These are phyloP conservation scores for Yamadazyma diospyri DNA, from an alignment of 1,139 yeast species.

Conservation along the genomic window DNA sequence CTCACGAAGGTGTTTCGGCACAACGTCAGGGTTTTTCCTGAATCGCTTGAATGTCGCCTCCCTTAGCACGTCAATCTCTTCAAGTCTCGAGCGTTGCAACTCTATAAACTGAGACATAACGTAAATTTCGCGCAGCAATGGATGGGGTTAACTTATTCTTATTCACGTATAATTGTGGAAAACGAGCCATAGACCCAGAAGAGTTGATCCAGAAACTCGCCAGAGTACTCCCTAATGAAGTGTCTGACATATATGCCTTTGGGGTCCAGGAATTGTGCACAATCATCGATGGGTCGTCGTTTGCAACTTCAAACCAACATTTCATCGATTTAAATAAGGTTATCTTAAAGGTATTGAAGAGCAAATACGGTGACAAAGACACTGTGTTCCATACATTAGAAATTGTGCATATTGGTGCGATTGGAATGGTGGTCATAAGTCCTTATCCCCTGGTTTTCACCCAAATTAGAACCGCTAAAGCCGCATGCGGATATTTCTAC, in stretches of 20 bases:
- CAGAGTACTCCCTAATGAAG: conserved; percentile 27
- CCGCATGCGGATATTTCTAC: conserved; percentile 55
- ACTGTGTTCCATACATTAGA: conserved; percentile 44
- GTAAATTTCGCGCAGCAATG: conserved; percentile 4
- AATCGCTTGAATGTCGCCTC: conserved; percentile 29
- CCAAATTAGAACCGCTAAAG: conserved; percentile 25
- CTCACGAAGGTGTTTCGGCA: conserved; percentile 10
- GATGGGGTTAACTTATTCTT: conserved; percentile 21
- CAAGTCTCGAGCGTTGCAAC: conserved; percentile 32
- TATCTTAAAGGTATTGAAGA: conserved; percentile 37
- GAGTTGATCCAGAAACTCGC: conserved; percentile 21
- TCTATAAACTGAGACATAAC: conserved; percentile 34
- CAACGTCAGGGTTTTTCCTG: conserved; percentile 24
- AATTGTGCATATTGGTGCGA: conserved; percentile 56
- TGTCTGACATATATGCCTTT: conserved; percentile 53
- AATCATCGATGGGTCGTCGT: conserved; percentile 59
- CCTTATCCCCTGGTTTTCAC: conserved; percentile 36
- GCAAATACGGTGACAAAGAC: conserved; percentile 24
- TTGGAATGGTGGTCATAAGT: conserved; percentile 56
- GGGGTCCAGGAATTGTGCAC: conserved; percentile 77
- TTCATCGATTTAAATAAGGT: conserved; percentile 39
- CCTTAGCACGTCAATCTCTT: conserved; percentile 37
- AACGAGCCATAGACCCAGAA: conserved; percentile 22
- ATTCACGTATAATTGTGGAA: conserved; percentile 40
- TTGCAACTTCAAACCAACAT: conserved; percentile 31